Conservation (phyloP, 306 rosid genomes). For the Delonix regia region DNA sequence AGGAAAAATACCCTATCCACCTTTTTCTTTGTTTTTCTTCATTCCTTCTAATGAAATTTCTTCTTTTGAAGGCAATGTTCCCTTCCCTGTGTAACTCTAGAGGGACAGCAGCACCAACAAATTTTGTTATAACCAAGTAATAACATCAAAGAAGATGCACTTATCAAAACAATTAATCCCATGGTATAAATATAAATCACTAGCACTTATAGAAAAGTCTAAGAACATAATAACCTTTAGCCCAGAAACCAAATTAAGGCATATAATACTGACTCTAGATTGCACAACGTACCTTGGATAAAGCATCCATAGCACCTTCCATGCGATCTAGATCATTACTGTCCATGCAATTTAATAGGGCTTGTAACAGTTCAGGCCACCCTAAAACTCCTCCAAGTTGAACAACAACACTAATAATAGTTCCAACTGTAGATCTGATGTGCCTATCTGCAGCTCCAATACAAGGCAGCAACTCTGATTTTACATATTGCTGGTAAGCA, state of each 20-base stretch:
- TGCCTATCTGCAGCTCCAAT: slow-evolving; percentile 90
- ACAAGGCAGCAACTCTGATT: slow-evolving; percentile 94
- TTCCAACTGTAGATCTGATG: slow-evolving; percentile 89
- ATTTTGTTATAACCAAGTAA: not conserved
- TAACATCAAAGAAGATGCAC: not conserved
- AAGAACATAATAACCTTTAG: slow-evolving; percentile 10
- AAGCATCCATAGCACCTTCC: slow-evolving; percentile 99
- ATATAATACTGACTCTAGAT: slow-evolving; percentile 11
- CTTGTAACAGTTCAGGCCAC: slow-evolving; percentile 96
- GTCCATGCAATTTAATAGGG: slow-evolving; percentile 87
- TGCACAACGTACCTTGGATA: slow-evolving; percentile 73
- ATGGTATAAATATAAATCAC: not conserved
- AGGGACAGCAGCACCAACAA: not conserved
- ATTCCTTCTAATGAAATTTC: not conserved
- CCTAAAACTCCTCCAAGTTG: slow-evolving; percentile 80
- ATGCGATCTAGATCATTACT: slow-evolving; percentile 86
- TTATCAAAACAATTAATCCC: not conserved
- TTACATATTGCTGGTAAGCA: slow-evolving; percentile 79
- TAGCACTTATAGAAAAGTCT: slow-evolving; percentile 8
- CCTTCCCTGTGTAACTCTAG: not conserved
- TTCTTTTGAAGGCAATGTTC: not conserved
- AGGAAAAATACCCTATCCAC: not conserved
- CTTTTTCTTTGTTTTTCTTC: slow-evolving; percentile 8
- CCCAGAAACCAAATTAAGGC: slow-evolving; percentile 18
- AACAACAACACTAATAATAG: slow-evolving; percentile 80